Percentiles rank a stretch among this genome's conserved stretches.
Evolutionary conservation across 1,139 yeast species (phyloP).

Genomic region (Taphrina wiesneri): DNA sequence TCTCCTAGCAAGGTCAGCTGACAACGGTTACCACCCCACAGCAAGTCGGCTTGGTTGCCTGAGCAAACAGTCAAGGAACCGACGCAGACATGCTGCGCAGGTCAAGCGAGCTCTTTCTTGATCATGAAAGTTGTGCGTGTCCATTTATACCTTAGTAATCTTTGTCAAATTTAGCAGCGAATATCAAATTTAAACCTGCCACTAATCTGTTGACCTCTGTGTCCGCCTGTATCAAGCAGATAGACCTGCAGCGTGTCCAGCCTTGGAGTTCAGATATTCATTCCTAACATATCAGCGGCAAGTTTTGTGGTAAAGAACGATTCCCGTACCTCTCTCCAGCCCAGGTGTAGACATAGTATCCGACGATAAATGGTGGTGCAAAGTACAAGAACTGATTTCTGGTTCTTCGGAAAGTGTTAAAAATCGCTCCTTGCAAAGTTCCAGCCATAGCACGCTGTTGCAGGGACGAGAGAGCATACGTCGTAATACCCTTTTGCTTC

Average conservation of each 20-base stretch:
- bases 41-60: conserved; percentile 1
- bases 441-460: conserved; percentile 94
- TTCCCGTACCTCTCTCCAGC: conserved; percentile 61
- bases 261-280: conserved; percentile 36
- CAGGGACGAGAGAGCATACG: conserved; percentile 87
- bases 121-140: too few species aligned
- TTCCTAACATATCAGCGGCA: conserved; percentile 12
- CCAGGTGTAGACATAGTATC: conserved; percentile 83
- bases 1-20: conserved; percentile 10
- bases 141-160: not conserved
- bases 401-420: conserved; percentile 93
- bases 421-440: conserved; percentile 77
- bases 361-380: conserved; percentile 71
- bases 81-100: not conserved
- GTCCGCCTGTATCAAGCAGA: too few species aligned
- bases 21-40: conserved; percentile 8
- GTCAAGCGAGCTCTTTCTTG: not conserved
- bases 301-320: not conserved
- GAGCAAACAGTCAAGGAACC: too few species aligned
- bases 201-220: not conserved
- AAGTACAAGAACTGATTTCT: conserved; percentile 81
- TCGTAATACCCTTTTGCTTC: conserved; percentile 76
- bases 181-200: not conserved
- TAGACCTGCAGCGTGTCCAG: conserved; percentile 33
- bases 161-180: not conserved